Percentiles rank a stretch among this genome's conserved stretches.
Conservation (phyloP, 257 asterid genomes). For the Ophiorrhiza pumila region DNA sequence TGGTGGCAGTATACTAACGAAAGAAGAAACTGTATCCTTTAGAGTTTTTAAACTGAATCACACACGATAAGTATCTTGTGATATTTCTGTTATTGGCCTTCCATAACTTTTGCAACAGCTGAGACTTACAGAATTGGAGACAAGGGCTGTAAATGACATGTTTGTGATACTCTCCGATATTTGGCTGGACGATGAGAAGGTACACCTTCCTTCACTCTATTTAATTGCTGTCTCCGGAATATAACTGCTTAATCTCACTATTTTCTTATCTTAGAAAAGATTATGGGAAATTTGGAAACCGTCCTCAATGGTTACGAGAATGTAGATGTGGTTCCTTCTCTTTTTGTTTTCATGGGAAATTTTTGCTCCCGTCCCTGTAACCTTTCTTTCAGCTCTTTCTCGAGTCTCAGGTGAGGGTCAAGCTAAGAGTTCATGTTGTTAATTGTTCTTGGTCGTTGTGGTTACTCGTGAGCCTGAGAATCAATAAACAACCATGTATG, state of each 20-base stretch:
- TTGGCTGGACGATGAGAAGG: slow-evolving; percentile 88
- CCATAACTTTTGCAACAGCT: slow-evolving; percentile 53
- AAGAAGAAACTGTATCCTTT: slow-evolving; percentile 94
- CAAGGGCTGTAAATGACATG: slow-evolving; percentile 88
- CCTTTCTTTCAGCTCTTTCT: slow-evolving; percentile 75
- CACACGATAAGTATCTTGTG: not conserved
- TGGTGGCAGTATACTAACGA: slow-evolving; percentile 80
- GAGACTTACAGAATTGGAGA: slow-evolving; percentile 79
- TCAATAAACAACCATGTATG: slow-evolving; percentile 19
- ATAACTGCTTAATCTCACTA: slow-evolving; percentile 35
- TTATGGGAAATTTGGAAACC: slow-evolving; percentile 73
- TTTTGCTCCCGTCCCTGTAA: slow-evolving; percentile 91
- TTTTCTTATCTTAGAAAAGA: slow-evolving; percentile 66
- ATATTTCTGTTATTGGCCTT: slow-evolving; percentile 8
- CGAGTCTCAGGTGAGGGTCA: slow-evolving; percentile 62
- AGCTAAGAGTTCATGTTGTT: slow-evolving; percentile 8
- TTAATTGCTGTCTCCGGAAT: slow-evolving; percentile 9
- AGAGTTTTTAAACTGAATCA: not conserved
- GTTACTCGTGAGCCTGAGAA: slow-evolving; percentile 11
- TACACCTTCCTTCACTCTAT: slow-evolving; percentile 24
- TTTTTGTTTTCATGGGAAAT: slow-evolving; percentile 96
- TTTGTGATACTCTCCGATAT: slow-evolving; percentile 87
- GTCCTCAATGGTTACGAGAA: slow-evolving; percentile 80
- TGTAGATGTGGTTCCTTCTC: slow-evolving; percentile 77
- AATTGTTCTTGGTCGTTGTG: slow-evolving; percentile 20